Conservation (phyloP, 306 rosid genomes). For the Cotoneaster glaucophyllus region DNA sequence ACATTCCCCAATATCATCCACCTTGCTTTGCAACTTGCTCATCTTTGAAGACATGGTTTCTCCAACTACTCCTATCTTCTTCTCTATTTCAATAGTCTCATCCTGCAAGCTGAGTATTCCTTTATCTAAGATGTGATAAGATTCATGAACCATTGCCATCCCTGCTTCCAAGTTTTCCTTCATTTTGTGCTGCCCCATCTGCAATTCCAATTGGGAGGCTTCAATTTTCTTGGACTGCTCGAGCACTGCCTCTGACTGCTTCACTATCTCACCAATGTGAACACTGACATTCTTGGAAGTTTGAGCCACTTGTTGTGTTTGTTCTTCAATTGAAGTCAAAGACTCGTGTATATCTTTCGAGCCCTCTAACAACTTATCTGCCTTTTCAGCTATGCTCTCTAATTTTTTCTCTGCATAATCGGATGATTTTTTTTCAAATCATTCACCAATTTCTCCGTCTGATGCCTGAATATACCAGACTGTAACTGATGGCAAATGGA, state of each 20-base stretch:
- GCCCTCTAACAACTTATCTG: conserved; percentile 40
- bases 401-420: conserved; percentile 56
- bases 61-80: conserved; percentile 51
- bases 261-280: conserved; percentile 35
- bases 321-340: conserved; percentile 31
- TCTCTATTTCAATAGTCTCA: conserved; percentile 48
- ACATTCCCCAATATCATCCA: conserved; percentile 55
- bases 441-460: conserved; percentile 69
- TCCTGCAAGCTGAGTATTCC: conserved; percentile 45
- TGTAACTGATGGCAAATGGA: conserved; percentile 72
- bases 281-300: conserved; percentile 33
- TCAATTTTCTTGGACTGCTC: conserved; percentile 52
- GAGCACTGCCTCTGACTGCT: conserved; percentile 45
- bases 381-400: conserved; percentile 41
- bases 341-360: conserved; percentile 38
- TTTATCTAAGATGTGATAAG: conserved; percentile 37
- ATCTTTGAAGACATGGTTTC: conserved; percentile 50
- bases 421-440: conserved; percentile 50
- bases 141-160: conserved; percentile 42
- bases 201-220: conserved; percentile 44
- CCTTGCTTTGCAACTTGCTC: conserved; percentile 47
- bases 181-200: conserved; percentile 57
- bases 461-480: conserved; percentile 54
- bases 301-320: conserved; percentile 37
- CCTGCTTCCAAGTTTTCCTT: conserved; percentile 48